phyloP scores from a whole-genome alignment of 129 eudicot species.

The Chrysanthemum seticuspe region DNA sequence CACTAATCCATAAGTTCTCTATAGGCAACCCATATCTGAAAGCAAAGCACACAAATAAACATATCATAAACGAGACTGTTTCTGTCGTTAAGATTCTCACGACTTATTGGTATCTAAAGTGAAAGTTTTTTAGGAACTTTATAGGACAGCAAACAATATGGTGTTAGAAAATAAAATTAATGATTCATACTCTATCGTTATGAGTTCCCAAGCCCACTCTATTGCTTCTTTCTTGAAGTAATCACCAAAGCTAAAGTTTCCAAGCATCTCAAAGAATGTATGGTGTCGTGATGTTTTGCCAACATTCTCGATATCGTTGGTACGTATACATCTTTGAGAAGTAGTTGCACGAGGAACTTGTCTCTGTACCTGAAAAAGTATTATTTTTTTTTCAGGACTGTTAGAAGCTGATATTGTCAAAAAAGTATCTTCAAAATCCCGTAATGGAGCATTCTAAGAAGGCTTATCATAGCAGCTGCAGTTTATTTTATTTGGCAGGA shows the following conservation, averaged over 20 bases:
- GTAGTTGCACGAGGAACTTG: slow-evolving; percentile 88
- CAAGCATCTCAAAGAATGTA: slow-evolving; percentile 96
- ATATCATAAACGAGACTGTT: background rate
- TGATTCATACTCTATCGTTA: slow-evolving; percentile 56
- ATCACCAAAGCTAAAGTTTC: slow-evolving; percentile 97
- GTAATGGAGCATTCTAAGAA: too few relatives aligned
- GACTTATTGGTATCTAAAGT: too few relatives aligned
- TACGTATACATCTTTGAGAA: slow-evolving; percentile 91
- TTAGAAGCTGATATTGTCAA: too few relatives aligned
- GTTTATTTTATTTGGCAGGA: too few relatives aligned
- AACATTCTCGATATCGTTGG: slow-evolving; percentile 92
- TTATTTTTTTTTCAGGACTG: too few relatives aligned
- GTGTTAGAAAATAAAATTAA: background rate
- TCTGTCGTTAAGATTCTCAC: too few relatives aligned
- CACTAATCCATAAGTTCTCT: slow-evolving; percentile 87
- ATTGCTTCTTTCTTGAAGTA: slow-evolving; percentile 94
- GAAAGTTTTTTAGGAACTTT: too few relatives aligned
- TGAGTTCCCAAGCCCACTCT: slow-evolving; percentile 98
- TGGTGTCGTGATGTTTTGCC: slow-evolving; percentile 94
- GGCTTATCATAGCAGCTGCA: too few relatives aligned
- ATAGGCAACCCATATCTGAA: slow-evolving; percentile 73
- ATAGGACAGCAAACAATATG: background rate
- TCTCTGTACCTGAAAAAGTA: slow-evolving; percentile 59
- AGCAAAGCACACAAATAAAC: slow-evolving; percentile 22
- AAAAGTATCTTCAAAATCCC: background rate